Percentiles rank a stretch among this genome's conserved stretches.
phyloP scores from a whole-genome alignment of 257 asterid species.

The Paulownia fortunei region DNA sequence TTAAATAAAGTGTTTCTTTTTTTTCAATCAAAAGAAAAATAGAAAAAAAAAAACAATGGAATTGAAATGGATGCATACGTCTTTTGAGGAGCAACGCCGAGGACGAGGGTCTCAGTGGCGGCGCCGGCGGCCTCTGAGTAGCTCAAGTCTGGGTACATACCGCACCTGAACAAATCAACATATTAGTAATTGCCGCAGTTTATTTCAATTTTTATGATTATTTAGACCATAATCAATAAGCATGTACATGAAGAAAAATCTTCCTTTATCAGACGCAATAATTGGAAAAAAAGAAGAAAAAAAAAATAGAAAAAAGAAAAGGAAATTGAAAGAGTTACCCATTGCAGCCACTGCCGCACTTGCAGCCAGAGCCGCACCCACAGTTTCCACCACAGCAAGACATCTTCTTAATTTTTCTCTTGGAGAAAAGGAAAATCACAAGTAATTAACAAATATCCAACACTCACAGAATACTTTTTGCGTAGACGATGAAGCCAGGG shows the following conservation, averaged over 20 bases:
- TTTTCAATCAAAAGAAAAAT: neutral
- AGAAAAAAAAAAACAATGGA: neutral
- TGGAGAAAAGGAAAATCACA: neutral
- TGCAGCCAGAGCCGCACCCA: slow-evolving; percentile 72
- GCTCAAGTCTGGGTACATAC: slow-evolving; percentile 70
- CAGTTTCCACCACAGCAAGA: slow-evolving; percentile 82
- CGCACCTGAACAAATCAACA: slow-evolving; percentile 53
- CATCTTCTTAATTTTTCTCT: slow-evolving; percentile 36
- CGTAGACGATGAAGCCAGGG: neutral
- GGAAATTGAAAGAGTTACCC: slow-evolving; percentile 45
- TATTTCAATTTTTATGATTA: no score
- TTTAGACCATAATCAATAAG: no score
- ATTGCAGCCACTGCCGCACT: slow-evolving; percentile 68
- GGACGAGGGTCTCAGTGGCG: slow-evolving; percentile 52
- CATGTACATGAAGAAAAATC: no score
- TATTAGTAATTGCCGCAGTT: neutral
- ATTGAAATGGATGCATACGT: no score
- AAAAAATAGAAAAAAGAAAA: neutral
- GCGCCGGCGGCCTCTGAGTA: slow-evolving; percentile 54
- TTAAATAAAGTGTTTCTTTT: neutral
- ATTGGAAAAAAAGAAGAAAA: neutral
- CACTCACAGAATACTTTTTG: neutral
- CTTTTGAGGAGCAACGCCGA: slow-evolving; percentile 72
- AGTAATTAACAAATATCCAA: neutral
- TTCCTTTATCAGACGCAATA: neutral